These are phyloP conservation scores for Artemisia annua DNA, from an alignment of 129 eudicot species.

Conservation along the genomic window DNA sequence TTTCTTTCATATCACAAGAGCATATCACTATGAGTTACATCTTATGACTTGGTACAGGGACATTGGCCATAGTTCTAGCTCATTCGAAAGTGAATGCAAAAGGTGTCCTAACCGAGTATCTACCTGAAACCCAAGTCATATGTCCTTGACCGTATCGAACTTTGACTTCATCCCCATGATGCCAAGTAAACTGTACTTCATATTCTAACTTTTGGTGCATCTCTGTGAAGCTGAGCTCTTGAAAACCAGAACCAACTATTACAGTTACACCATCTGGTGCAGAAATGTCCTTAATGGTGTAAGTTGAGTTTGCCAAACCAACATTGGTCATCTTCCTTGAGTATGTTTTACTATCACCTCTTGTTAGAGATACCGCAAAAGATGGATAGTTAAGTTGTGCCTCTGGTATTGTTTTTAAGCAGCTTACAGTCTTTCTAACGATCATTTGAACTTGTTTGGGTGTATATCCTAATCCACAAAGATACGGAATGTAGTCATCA, in stretches of 20 bases:
- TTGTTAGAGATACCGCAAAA: conserved; percentile 34
- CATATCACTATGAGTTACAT: too few relatives aligned
- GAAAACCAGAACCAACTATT: conserved; percentile 26
- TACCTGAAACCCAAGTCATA: conserved; percentile 40
- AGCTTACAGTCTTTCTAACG: conserved; percentile 22
- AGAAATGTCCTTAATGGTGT: conserved; percentile 21
- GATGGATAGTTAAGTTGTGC: conserved; percentile 68
- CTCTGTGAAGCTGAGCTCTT: conserved; percentile 33
- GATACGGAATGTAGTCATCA: conserved; percentile 27
- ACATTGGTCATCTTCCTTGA: conserved; percentile 55
- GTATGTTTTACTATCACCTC: conserved; percentile 11
- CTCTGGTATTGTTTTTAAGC: conserved; percentile 42
- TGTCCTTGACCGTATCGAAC: conserved; percentile 36
- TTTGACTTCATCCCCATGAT: not conserved
- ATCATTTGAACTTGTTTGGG: conserved; percentile 21
- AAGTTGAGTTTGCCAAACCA: conserved; percentile 38
- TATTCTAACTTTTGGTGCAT: conserved; percentile 40
- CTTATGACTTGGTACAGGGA: not conserved
- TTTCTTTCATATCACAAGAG: too few relatives aligned
- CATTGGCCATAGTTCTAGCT: not conserved
- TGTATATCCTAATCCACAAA: conserved; percentile 46
- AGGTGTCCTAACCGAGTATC: conserved; percentile 40
- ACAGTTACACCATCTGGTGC: conserved; percentile 32
- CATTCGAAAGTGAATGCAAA: conserved; percentile 21
- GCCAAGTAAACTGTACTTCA: conserved; percentile 29